These are phyloP conservation scores for Boechera divaricarpa DNA, from an alignment of 345 rosid species.

Conservation along the genomic window DNA sequence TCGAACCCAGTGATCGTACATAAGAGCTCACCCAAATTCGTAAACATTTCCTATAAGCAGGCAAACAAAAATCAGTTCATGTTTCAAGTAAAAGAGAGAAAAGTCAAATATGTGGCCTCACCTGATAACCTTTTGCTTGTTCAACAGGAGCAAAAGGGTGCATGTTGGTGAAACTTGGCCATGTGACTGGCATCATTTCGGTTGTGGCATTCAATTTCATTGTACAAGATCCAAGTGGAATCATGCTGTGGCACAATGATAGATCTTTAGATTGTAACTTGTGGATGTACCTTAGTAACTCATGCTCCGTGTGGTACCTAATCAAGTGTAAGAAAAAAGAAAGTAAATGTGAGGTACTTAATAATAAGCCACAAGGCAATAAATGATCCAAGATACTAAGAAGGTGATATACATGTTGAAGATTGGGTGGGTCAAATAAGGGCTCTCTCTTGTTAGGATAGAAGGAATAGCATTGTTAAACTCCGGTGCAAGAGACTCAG, in stretches of 20 bases:
- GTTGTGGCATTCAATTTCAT: constrained; percentile 97
- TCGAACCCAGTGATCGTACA: constrained; percentile 94
- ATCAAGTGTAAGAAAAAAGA: constrained; percentile 16
- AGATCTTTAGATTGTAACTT: constrained; percentile 85
- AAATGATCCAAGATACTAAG: constrained; percentile 24
- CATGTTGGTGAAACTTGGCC: constrained; percentile 82
- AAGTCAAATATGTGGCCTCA: constrained; percentile 32
- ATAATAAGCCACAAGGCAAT: constrained; percentile 15
- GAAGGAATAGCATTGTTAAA: constrained; percentile 76
- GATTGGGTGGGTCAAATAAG: constrained; percentile 77
- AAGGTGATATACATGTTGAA: constrained; percentile 73
- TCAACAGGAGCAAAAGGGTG: constrained; percentile 92
- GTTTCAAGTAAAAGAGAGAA: background rate
- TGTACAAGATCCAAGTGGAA: constrained; percentile 97
- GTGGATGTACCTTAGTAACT: constrained; percentile 83
- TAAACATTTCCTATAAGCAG: constrained; percentile 83
- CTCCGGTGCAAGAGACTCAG: constrained; percentile 86
- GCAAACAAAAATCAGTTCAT: constrained; percentile 33
- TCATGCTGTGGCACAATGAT: constrained; percentile 98
- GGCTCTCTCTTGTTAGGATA: constrained; percentile 67
- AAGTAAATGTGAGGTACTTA: constrained; percentile 37
- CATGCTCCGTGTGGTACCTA: constrained; percentile 95
- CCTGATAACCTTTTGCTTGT: constrained; percentile 94
- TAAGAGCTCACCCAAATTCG: constrained; percentile 74
- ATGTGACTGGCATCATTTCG: constrained; percentile 98